Evolutionary conservation across 1,284 basidiomycete species (phyloP), one percentile per base, ranked within the genome.

Genomic region (Microbotryum silenes-acaulis): DNA sequence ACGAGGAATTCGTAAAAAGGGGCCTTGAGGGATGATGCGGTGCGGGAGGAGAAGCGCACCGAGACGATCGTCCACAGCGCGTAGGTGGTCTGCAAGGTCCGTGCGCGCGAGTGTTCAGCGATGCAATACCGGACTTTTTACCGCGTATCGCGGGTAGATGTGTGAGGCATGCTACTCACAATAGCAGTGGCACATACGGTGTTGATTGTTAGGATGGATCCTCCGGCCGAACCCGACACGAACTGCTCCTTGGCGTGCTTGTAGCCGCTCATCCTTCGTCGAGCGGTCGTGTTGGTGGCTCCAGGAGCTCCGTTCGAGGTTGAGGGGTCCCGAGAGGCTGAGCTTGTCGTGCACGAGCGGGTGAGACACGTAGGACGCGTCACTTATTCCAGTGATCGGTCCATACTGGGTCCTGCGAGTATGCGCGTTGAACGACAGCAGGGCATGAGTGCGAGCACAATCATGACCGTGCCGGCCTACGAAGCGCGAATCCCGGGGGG

Each of bases 171-270:
- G 33, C 20, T 61, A 78, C 87, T 76, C 68, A 91, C 88, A 73
- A 91, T 72, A 4, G 86, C 85, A 6, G 85, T 84, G 6, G 82
- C 72, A 25, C 85, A 89, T 42, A 94, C 78, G 50, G 82, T 68
- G 73, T 92, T 91, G 72, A 96, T 80, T 71, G 87, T 84, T 3
- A 76, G 76, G 12, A 96, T 79, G 6, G 84, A 84, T 0, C 88
- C 88, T 2, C 93, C 93, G 3, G 81, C 82, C 75, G 83, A 83
- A 51, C 85, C 84, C 20, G 89, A 85, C 52, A 93, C 88, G 72
- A 92, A 97, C 0, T 83, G 85, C 78, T 93, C 88, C 76, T 97
- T 97, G 27, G 82, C 83, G 20, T 80, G 69, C 76, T 91, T 93
- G 81, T 96, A 96, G 70, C 55, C 60, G 59, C 60, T 64, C 45